Evolutionary conservation across 352 stramenopile species (phyloP).

Genomic region (Phytophthora vignae): DNA sequence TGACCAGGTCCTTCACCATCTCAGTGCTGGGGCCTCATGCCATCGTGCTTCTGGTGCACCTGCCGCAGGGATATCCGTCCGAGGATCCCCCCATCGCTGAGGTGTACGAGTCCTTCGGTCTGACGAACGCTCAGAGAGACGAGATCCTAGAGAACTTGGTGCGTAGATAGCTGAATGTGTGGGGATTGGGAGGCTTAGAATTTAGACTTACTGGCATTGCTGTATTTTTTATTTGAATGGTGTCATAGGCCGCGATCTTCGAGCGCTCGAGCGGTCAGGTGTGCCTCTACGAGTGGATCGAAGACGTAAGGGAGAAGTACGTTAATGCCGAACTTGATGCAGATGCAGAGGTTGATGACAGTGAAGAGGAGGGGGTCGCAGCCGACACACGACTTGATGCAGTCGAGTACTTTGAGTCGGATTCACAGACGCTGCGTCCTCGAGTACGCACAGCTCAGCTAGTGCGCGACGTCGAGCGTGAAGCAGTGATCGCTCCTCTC

Average conservation of each 20-base stretch:
- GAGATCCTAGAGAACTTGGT: slow-evolving; percentile 75
- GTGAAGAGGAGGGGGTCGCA: slow-evolving; percentile 19
- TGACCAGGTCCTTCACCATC: slow-evolving; percentile 66
- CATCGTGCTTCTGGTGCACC: slow-evolving; percentile 75
- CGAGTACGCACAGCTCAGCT: slow-evolving; percentile 69
- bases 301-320: slow-evolving; percentile 81
- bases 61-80: slow-evolving; percentile 78
- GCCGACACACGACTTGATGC: slow-evolving; percentile 15
- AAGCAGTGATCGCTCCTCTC: slow-evolving; percentile 55
- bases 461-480: slow-evolving; percentile 64
- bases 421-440: slow-evolving; percentile 68
- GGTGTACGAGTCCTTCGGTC: slow-evolving; percentile 85
- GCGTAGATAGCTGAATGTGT: not conserved
- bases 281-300: slow-evolving; percentile 90
- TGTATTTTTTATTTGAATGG: not conserved
- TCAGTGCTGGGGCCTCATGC: slow-evolving; percentile 65
- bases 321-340: slow-evolving; percentile 50
- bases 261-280: slow-evolving; percentile 78
- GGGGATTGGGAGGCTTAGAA: not conserved
- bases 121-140: slow-evolving; percentile 73
- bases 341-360: slow-evolving; percentile 19
- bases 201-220: not conserved
- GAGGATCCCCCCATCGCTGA: slow-evolving; percentile 74
- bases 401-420: slow-evolving; percentile 56
- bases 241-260: slow-evolving; percentile 60